A percentile compares a stretch with the other conserved stretches of the same genome.
phyloP scores from a whole-genome alignment of 805 yeast genomes.

The Candida koratica region DNA sequence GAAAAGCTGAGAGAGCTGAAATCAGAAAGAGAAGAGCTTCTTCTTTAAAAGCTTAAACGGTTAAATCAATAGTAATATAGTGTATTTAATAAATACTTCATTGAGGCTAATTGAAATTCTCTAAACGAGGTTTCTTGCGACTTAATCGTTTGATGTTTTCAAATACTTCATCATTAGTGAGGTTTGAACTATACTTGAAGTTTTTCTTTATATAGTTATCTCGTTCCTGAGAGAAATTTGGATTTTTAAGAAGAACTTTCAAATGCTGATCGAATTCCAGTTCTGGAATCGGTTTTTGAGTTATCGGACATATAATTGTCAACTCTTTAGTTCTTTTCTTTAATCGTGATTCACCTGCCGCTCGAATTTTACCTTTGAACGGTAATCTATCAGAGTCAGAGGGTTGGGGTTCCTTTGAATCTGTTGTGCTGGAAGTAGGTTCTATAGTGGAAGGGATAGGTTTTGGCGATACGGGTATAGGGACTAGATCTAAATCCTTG shows the following conservation, averaged over 20 bases:
- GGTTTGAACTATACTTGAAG: slow-evolving; percentile 42
- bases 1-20: slow-evolving; percentile 98
- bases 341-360: slow-evolving; percentile 67
- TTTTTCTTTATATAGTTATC: slow-evolving; percentile 57
- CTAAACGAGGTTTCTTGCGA: slow-evolving; percentile 24
- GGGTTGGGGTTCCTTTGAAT: not conserved
- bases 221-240: slow-evolving; percentile 68
- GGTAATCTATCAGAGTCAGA: slow-evolving; percentile 13
- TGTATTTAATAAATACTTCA: slow-evolving; percentile 21
- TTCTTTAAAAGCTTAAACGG: slow-evolving; percentile 80
- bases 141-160: slow-evolving; percentile 54
- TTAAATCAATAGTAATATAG: slow-evolving; percentile 16
- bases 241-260: slow-evolving; percentile 67
- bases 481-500: slow-evolving; percentile 1
- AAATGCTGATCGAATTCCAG: slow-evolving; percentile 68
- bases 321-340: slow-evolving; percentile 29
- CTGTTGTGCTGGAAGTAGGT: not conserved
- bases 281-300: slow-evolving; percentile 68
- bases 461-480: not conserved
- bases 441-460: not conserved
- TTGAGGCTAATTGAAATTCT: slow-evolving; percentile 6
- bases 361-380: slow-evolving; percentile 51
- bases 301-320: slow-evolving; percentile 70
- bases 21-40: slow-evolving; percentile 99
- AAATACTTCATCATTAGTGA: slow-evolving; percentile 56